Conservation (phyloP, 2,329 filamentous ascomycete genomes). For the Tolypocladium endophyticum region DNA sequence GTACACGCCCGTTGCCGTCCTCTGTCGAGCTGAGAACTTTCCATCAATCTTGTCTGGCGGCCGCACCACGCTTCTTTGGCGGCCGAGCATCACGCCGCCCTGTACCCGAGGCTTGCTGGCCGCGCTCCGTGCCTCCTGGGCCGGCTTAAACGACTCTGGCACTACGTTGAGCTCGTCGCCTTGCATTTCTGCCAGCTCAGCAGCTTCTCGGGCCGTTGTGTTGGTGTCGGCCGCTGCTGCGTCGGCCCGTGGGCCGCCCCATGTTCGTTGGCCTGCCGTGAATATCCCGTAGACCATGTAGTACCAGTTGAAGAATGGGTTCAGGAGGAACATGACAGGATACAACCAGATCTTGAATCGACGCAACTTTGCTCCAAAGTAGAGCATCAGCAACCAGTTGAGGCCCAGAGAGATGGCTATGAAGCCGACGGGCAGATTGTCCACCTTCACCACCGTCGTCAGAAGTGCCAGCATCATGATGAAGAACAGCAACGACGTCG, state of each 20-base stretch:
- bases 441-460: conserved; percentile 69
- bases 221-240: conserved; percentile 67
- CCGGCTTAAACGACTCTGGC: conserved; percentile 69
- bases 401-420: conserved; percentile 85
- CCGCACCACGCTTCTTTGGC: conserved; percentile 49
- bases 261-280: conserved; percentile 86
- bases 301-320: conserved; percentile 96
- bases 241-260: conserved; percentile 88
- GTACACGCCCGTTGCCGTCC: conserved; percentile 59
- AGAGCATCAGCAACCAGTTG: conserved; percentile 93
- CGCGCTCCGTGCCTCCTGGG: conserved; percentile 36
- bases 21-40: conserved; percentile 63
- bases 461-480: conserved; percentile 82
- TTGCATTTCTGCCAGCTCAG: conserved; percentile 64
- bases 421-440: conserved; percentile 81
- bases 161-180: conserved; percentile 88
- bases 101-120: conserved; percentile 16
- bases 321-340: conserved; percentile 88
- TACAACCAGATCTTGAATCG: conserved; percentile 94
- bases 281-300: conserved; percentile 98
- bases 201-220: conserved; percentile 73
- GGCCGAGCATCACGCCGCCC: conserved; percentile 26
- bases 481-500: conserved; percentile 87
- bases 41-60: conserved; percentile 69
- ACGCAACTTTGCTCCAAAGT: conserved; percentile 78